These are phyloP conservation scores for Penicillium coprophilum DNA, from an alignment of 495 filamentous ascomycete species.

Conservation along the genomic window DNA sequence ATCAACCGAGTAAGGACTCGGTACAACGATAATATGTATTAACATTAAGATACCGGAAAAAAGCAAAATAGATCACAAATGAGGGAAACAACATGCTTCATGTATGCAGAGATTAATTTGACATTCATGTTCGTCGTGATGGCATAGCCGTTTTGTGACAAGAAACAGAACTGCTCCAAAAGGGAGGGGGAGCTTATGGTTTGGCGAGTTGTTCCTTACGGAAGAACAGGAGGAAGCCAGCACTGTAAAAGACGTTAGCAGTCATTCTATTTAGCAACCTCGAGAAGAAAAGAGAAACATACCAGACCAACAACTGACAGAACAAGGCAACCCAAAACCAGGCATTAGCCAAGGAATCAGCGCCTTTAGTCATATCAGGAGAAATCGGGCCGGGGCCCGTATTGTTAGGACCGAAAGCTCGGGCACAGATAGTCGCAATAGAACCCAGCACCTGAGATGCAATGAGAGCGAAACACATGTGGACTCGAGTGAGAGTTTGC, in stretches of 20 bases:
- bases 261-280: neutral
- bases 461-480: conserved; percentile 51
- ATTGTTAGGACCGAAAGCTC: conserved; percentile 47
- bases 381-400: conserved; percentile 46
- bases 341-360: conserved; percentile 49
- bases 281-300: conserved; percentile 11
- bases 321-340: conserved; percentile 67
- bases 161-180: neutral
- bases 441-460: conserved; percentile 53
- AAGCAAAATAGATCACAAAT: neutral
- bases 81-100: conserved; percentile 5
- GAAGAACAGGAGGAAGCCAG: conserved; percentile 69
- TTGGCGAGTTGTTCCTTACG: conserved; percentile 67
- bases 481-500: conserved; percentile 48
- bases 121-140: conserved; percentile 5
- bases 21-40: conserved; percentile 5
- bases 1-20: neutral
- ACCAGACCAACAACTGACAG: conserved; percentile 62
- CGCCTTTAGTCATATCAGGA: conserved; percentile 41
- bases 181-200: conserved; percentile 37
- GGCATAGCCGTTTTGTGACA: neutral
- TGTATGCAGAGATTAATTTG: conserved; percentile 5
- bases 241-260: conserved; percentile 27
- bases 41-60: neutral
- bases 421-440: conserved; percentile 48